Evolutionary conservation across 2,329 filamentous ascomycete species (phyloP), one percentile per base, ranked within the genome.

Genomic region (Pseudogymnoascus sp.): DNA sequence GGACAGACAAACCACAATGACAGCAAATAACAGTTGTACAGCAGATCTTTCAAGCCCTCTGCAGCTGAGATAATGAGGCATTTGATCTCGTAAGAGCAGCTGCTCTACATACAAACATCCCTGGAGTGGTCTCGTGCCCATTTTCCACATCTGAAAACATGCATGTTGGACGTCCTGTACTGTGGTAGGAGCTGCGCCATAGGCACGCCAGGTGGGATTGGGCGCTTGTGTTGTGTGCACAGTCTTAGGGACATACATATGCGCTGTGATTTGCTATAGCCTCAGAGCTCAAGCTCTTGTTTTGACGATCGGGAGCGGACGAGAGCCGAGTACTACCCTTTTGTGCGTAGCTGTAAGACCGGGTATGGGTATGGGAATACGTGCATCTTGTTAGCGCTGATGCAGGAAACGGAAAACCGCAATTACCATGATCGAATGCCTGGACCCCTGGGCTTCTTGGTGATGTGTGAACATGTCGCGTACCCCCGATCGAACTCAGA

Each of bases 11-110:
- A 48, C 42, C 4, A 6, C 21, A 48, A 48, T 45, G 40, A 45
- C 40, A 45, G 12, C 42, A 29, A 48, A 29, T 13, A 0, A 7
- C 18, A 13, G 21, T 8, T 27, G 40, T 45, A 27, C 40, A 45
- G 21, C 10, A 12, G 10, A 13, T 25, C 18, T 10, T 18, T 18
- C 10, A 42, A 45, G 13, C 21, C 2, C 18, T 27, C 40, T 45
- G 40, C 40, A 45, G 40, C 40, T 27, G 40, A 55, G 27, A 55
- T 55, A 55, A 55, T 33, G 48, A 55, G 48, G 48, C 48, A 55
- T 55, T 55, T 33, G n/a, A 33, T 55, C 48, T 33, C 48, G 48
- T 55, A 55, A 55, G 42, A 15, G 27, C 45, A 2, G 27, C 33
- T 55, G 27, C 27, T 12, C 7, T 25, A 8, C 42, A 40, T 40